Conservation (phyloP, 306 rosid genomes). For the Lathyrus tuberosus region DNA sequence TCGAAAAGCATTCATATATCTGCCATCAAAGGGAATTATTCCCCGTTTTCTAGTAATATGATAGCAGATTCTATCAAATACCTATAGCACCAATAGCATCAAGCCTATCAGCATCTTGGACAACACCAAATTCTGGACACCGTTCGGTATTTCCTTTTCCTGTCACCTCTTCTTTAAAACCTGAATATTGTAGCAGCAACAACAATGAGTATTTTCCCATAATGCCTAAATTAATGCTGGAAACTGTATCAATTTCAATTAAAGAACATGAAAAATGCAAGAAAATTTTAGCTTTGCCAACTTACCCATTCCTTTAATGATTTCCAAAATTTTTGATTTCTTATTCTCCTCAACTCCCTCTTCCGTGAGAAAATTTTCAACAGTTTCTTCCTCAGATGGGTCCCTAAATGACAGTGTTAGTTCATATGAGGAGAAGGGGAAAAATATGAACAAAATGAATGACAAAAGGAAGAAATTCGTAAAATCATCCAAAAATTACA, state of each 20-base stretch:
- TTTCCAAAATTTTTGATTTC: conserved; percentile 57
- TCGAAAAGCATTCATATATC: background rate
- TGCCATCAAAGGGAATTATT: background rate
- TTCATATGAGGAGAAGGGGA: background rate
- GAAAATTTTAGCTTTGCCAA: background rate
- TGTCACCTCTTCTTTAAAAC: conserved; percentile 83
- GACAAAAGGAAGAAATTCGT: conserved; percentile 2
- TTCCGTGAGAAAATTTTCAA: conserved; percentile 71
- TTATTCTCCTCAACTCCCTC: conserved; percentile 65
- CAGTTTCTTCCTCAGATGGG: conserved; percentile 68
- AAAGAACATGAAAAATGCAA: background rate
- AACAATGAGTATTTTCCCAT: background rate
- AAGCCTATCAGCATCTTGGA: conserved; percentile 95
- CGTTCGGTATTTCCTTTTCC: conserved; percentile 52
- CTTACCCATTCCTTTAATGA: conserved; percentile 85
- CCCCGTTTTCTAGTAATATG: background rate
- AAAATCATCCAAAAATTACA: background rate
- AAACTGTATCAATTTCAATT: background rate
- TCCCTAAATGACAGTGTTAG: conserved; percentile 53
- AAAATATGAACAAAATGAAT: conserved; percentile 1
- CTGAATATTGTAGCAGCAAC: conserved; percentile 47
- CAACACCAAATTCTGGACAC: conserved; percentile 76
- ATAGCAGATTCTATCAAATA: conserved; percentile 33
- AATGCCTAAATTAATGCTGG: background rate
- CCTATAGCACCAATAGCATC: conserved; percentile 99